phyloP scores from a whole-genome alignment of 2,329 filamentous ascomycete species.

The Zopfia rhizophila region DNA sequence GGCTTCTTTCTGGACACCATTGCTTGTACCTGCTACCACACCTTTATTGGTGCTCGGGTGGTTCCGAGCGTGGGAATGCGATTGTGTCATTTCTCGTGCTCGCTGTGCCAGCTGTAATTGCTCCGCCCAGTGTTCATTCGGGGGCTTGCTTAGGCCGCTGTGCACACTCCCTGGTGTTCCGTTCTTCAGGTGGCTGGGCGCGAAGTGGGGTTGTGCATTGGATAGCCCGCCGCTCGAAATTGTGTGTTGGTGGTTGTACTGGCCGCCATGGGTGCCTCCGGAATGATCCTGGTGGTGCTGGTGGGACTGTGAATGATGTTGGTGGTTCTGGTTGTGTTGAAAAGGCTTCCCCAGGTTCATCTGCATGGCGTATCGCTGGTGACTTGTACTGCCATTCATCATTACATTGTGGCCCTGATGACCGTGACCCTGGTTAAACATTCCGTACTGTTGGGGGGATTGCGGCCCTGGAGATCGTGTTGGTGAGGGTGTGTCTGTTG shows the following conservation, averaged over 20 bases:
- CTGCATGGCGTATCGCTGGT: conserved; percentile 63
- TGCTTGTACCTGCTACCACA: conserved; percentile 64
- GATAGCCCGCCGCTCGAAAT: conserved; percentile 70
- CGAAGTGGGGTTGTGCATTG: conserved; percentile 72
- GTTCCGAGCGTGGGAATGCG: conserved; percentile 78
- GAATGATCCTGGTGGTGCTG: conserved; percentile 70
- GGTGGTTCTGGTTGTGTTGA: conserved; percentile 65
- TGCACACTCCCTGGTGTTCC: conserved; percentile 66
- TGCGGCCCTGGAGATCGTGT: conserved; percentile 66
- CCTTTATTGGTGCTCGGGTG: conserved; percentile 77
- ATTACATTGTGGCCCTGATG: conserved; percentile 79
- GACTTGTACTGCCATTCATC: conserved; percentile 75
- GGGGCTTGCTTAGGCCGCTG: conserved; percentile 66
- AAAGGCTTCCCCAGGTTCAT: conserved; percentile 77
- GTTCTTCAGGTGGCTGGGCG: conserved; percentile 68
- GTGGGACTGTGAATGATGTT: conserved; percentile 65
- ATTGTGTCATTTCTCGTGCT: conserved; percentile 73
- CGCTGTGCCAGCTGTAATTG: conserved; percentile 85
- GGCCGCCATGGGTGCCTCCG: conserved; percentile 59
- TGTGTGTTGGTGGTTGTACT: conserved; percentile 71
- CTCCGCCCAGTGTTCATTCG: conserved; percentile 83
- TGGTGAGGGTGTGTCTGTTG: conserved; percentile 65
- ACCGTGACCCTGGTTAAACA: conserved; percentile 75
- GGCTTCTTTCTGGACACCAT: conserved; percentile 60
- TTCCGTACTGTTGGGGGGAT: conserved; percentile 65